Evolutionary conservation across 2,329 filamentous ascomycete genomes (phyloP), one percentile per base, ranked within the genome.

Genomic region (Diaporthe longicolla): DNA sequence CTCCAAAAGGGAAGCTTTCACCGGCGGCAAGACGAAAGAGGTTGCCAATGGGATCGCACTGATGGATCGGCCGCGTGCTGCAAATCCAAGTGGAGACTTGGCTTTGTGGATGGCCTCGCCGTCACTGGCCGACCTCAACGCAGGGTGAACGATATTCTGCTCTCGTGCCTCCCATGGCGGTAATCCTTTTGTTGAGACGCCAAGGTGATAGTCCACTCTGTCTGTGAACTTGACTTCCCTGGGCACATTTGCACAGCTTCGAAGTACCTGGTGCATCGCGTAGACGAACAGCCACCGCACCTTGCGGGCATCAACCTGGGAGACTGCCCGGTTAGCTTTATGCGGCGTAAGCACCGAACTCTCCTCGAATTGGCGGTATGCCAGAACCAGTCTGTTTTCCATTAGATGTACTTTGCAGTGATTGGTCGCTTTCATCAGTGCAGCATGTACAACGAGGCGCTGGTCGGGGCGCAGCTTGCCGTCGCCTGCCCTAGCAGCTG

Each of bases 281-380:
- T 96, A 96, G 9, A 96, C 88, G 48, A 95, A 80, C 40, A 95
- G 89, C 94, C 94, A 97, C 52, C 94, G 88, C 21, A 95, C 89
- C 81, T 95, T 95, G 54, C 94, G 90, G 1, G 90, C 93, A 76
- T 96, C 94, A 11, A 88, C 85, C 15, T 90, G 83, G 0, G 89
- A 88, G 0, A 92, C 89, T 8, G 81, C 74, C 73, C 89, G 90
- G 73, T 92, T 89, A 0, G 84, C 83, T 75, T 88, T 91, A 26
- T 85, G 83, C 2, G 88, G 85, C 0, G 83, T 82, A 63, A 86
- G 82, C 26, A 88, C 81, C 10, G 85, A 86, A 9, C 90, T 87
- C 70, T 90, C 89, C 79, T 97, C 94, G 72, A 95, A 96, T 3
- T 85, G 86, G 4, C 90, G 87, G 78, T 95, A 97, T 1, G 91